phyloP scores from a whole-genome alignment of 306 rosid genomes.

The Coriaria nepalensis region DNA sequence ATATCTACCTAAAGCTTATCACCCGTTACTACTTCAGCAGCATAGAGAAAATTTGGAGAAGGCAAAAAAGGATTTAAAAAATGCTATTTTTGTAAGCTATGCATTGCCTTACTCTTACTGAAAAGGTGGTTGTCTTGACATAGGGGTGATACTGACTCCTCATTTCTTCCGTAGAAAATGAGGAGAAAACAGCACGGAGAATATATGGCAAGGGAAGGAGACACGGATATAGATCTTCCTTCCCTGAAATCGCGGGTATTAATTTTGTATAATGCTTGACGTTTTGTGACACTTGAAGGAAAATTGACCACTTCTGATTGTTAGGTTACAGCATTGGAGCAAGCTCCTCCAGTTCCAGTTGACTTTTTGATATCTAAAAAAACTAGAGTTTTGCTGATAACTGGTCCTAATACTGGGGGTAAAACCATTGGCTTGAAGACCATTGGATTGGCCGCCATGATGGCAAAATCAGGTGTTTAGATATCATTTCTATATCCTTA shows the following conservation, averaged over 20 bases:
- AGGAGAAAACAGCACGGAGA: slow-evolving; percentile 11
- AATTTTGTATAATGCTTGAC: neutral
- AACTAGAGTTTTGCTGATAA: slow-evolving; percentile 68
- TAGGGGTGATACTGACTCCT: slow-evolving; percentile 9
- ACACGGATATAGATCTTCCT: slow-evolving; percentile 13
- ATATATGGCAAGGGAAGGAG: slow-evolving; percentile 16
- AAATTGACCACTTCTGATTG: slow-evolving; percentile 13
- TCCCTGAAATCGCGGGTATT: slow-evolving; percentile 13
- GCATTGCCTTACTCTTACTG: slow-evolving; percentile 1
- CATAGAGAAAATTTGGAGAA: slow-evolving; percentile 43
- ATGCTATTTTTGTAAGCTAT: slow-evolving; percentile 37
- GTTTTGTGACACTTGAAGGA: slow-evolving; percentile 5
- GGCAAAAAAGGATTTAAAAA: slow-evolving; percentile 37
- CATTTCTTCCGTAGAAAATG: slow-evolving; percentile 15
- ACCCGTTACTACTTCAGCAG: slow-evolving; percentile 70
- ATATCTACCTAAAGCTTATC: slow-evolving; percentile 64
- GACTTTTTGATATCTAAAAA: slow-evolving; percentile 53
- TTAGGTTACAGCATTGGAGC: slow-evolving; percentile 49
- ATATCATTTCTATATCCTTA: slow-evolving; percentile 1
- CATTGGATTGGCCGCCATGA: slow-evolving; percentile 85
- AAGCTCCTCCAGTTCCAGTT: slow-evolving; percentile 62
- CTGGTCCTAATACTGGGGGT: slow-evolving; percentile 96
- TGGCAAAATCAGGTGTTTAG: slow-evolving; percentile 88
- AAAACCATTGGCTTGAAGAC: slow-evolving; percentile 92
- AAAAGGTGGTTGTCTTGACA: slow-evolving; percentile 1